Evolutionary conservation across 345 rosid species (phyloP).

Genomic region (Populus deltoides): DNA sequence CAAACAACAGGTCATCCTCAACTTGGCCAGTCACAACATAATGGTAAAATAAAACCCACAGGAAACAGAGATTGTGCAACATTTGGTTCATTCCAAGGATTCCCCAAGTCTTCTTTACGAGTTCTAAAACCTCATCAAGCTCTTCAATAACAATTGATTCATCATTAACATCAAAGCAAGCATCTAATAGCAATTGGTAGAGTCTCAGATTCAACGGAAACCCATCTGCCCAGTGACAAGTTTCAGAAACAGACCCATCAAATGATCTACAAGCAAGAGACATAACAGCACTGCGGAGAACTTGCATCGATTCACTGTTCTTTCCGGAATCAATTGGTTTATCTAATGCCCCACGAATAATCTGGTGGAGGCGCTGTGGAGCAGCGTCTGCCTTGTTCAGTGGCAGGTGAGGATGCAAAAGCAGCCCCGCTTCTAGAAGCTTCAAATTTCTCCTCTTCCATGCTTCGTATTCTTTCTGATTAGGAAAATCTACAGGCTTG

Average conservation of each 20-base stretch:
- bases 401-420: conserved; percentile 73
- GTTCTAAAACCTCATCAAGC: conserved; percentile 91
- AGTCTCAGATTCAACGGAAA: conserved; percentile 80
- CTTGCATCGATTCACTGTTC: conserved; percentile 87
- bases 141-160: conserved; percentile 76
- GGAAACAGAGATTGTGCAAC: conserved; percentile 80
- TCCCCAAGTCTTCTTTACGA: conserved; percentile 88
- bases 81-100: conserved; percentile 81
- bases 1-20: conserved; percentile 73
- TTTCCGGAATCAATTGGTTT: conserved; percentile 78
- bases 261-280: conserved; percentile 74
- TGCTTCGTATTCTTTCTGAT: conserved; percentile 72
- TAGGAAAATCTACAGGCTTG: conserved; percentile 74
- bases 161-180: conserved; percentile 76
- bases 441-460: conserved; percentile 83
- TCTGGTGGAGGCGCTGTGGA: conserved; percentile 67
- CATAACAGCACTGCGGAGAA: conserved; percentile 70
- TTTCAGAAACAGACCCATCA: conserved; percentile 70
- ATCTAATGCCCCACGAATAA: conserved; percentile 64
- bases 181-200: conserved; percentile 77
- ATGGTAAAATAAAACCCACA: conserved; percentile 85
- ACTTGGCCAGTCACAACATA: conserved; percentile 78
- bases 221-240: conserved; percentile 98
- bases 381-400: conserved; percentile 57
- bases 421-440: conserved; percentile 86